phyloP scores from a whole-genome alignment of 768 basidiomycete genomes.

The Mycena galericulata region DNA sequence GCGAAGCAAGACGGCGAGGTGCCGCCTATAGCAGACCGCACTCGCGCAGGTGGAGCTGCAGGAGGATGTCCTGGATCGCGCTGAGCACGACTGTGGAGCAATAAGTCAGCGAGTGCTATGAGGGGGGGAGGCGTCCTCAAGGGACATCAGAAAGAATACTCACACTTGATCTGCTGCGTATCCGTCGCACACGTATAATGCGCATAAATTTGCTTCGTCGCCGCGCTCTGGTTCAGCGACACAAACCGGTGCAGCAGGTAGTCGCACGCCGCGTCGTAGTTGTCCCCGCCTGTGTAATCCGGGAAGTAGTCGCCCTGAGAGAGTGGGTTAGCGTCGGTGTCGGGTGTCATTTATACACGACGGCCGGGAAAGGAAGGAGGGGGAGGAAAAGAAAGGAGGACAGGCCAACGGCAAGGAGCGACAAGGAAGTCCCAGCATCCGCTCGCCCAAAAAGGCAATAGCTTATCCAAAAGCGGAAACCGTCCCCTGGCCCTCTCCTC shows the following conservation, averaged over 20 bases:
- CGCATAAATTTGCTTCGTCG: slow-evolving; percentile 89
- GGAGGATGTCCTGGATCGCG: slow-evolving; percentile 89
- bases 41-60: slow-evolving; percentile 88
- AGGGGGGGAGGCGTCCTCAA: slow-evolving; percentile 70
- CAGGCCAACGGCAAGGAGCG: no score
- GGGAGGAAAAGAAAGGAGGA: no score
- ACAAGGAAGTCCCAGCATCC: no score
- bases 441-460: no score
- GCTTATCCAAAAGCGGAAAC: no score
- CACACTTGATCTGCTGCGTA: slow-evolving; percentile 87
- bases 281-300: slow-evolving; percentile 86
- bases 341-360: no score
- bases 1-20: no score
- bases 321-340: slow-evolving; percentile 2
- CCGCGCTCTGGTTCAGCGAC: slow-evolving; percentile 89
- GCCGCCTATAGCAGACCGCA: slow-evolving; percentile 82
- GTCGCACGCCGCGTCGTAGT: slow-evolving; percentile 93
- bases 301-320: slow-evolving; percentile 88
- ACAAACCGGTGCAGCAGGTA: slow-evolving; percentile 83
- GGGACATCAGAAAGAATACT: slow-evolving; percentile 83
- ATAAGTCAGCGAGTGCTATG: slow-evolving; percentile 57
- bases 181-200: slow-evolving; percentile 97
- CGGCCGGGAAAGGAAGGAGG: no score
- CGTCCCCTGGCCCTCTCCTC: no score
- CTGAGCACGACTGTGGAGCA: slow-evolving; percentile 72